Percentiles rank a stretch among this genome's conserved stretches.
Conservation (phyloP, 2,329 filamentous ascomycete species). For the Cucurbitaria berberidis region DNA sequence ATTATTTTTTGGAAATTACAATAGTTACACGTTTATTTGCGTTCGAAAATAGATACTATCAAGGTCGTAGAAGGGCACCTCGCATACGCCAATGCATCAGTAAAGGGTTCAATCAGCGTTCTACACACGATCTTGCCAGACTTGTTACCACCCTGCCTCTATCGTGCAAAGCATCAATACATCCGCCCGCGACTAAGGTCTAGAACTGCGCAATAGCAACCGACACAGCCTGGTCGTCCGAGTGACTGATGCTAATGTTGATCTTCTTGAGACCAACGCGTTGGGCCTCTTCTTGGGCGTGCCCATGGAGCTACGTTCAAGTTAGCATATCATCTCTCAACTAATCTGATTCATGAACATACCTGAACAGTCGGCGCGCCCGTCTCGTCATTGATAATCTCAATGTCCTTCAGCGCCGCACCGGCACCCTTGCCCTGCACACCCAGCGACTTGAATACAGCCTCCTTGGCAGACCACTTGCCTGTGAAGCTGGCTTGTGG, state of each 20-base stretch:
- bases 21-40: too few relatives aligned
- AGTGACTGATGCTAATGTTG: conserved; percentile 94
- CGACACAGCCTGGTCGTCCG: conserved; percentile 90
- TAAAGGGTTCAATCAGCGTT: not conserved
- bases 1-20: too few relatives aligned
- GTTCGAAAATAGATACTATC: too few relatives aligned
- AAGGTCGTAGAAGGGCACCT: too few relatives aligned
- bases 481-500: conserved; percentile 92
- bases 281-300: conserved; percentile 82
- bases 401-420: conserved; percentile 90
- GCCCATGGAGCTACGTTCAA: conserved; percentile 74
- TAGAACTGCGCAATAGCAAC: conserved; percentile 87
- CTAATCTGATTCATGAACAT: conserved; percentile 54
- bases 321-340: conserved; percentile 20
- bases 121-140: not conserved
- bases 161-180: not conserved
- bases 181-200: not conserved
- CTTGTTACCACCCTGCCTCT: not conserved
- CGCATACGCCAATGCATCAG: not conserved
- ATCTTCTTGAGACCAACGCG: conserved; percentile 86
- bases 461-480: conserved; percentile 97
- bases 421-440: conserved; percentile 87
- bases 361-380: conserved; percentile 86
- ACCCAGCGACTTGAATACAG: conserved; percentile 95
- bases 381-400: conserved; percentile 80